Conservation (phyloP, 345 rosid species). For the Eucalyptus viminalis region DNA sequence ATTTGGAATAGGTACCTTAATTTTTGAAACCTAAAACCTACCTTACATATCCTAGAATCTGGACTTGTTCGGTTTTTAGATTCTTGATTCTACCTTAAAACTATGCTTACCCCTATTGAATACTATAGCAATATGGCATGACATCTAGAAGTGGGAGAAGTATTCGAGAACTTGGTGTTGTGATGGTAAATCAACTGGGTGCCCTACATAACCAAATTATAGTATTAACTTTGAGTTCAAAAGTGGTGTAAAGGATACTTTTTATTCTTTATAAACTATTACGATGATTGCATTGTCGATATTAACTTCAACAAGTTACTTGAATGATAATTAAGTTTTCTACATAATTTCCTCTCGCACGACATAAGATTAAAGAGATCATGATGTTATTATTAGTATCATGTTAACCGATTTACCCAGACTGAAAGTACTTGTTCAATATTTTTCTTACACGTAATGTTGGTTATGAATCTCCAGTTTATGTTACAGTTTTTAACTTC, state of each 20-base stretch:
- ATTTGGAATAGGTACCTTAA: neutral
- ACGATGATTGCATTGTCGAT: neutral
- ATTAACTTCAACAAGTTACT: neutral
- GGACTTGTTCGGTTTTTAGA: no score
- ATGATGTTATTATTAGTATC: neutral
- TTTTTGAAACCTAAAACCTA: neutral
- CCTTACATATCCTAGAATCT: rapidly evolving
- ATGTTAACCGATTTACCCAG: neutral
- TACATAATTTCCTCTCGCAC: neutral
- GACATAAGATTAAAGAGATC: neutral
- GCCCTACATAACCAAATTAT: neutral
- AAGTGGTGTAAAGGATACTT: neutral
- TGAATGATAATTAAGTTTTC: neutral
- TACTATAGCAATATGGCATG: neutral
- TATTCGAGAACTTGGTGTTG: neutral
- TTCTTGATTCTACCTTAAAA: neutral
- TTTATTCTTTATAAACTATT: neutral
- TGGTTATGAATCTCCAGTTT: neutral
- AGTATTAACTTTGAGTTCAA: neutral
- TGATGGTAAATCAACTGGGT: neutral
- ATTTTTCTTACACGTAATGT: neutral
- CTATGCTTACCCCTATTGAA: neutral
- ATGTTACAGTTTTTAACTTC: neutral
- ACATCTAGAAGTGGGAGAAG: neutral
- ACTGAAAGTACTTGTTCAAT: neutral